Evolutionary conservation across 306 rosid species (phyloP).

Genomic region (Mimosa pudica): DNA sequence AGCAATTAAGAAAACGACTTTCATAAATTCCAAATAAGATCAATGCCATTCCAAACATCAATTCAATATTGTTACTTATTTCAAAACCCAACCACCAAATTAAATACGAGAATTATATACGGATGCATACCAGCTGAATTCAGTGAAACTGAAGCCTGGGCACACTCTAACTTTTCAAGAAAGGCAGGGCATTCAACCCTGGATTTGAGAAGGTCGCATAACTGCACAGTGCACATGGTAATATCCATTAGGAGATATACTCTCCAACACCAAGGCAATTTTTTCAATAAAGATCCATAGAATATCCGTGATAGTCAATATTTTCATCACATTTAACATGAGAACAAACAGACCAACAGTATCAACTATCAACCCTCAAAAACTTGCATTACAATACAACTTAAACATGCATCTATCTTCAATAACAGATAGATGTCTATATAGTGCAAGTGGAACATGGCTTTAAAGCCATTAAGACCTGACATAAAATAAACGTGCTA

Average conservation of each 20-base stretch:
- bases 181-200: constrained; percentile 81
- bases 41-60: constrained; percentile 1
- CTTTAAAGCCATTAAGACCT: not conserved
- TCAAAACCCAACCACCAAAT: constrained; percentile 10
- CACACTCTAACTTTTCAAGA: constrained; percentile 79
- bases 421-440: not conserved
- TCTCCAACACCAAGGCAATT: constrained; percentile 13
- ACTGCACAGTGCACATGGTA: constrained; percentile 52
- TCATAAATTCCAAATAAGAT: not conserved
- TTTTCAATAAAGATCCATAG: constrained; percentile 20
- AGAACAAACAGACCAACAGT: constrained; percentile 9
- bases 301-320: constrained; percentile 11
- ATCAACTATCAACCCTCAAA: constrained; percentile 18
- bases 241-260: constrained; percentile 8
- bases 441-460: not conserved
- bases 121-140: constrained; percentile 57
- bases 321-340: not conserved
- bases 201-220: constrained; percentile 82
- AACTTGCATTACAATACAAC: constrained; percentile 1
- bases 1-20: constrained; percentile 19
- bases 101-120: constrained; percentile 16
- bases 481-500: not conserved
- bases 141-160: constrained; percentile 61
- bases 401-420: not conserved
- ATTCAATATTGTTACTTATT: not conserved